Conservation (phyloP, 345 rosid species). For the Populus alba region DNA sequence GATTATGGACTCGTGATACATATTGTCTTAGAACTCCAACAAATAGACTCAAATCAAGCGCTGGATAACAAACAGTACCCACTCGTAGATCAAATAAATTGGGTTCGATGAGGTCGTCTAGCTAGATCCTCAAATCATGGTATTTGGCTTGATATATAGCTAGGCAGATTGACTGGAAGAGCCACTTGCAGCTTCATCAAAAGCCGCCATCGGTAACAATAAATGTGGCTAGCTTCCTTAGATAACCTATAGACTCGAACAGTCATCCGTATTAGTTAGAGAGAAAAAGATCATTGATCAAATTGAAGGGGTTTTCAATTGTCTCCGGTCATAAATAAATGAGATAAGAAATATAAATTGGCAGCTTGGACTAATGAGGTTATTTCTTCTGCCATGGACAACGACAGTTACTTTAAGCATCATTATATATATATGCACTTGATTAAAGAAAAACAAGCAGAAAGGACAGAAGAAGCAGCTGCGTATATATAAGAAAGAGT, state of each 20-base stretch:
- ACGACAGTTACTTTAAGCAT: conserved; percentile 26
- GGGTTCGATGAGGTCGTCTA: neutral
- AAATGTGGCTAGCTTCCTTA: neutral
- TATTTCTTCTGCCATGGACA: conserved; percentile 20
- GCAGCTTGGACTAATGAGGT: conserved; percentile 14
- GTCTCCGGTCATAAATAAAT: neutral
- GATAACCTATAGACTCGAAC: no score
- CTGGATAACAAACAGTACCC: neutral
- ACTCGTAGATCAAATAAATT: neutral
- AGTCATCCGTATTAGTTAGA: conserved; percentile 6
- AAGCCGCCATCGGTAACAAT: neutral
- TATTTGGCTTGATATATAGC: neutral
- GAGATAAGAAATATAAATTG: neutral
- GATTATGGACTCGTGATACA: neutral
- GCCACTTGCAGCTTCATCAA: neutral
- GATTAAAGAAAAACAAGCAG: conserved; percentile 22
- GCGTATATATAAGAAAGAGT: neutral
- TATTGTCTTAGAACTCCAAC: neutral
- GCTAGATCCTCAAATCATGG: neutral
- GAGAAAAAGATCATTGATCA: neutral
- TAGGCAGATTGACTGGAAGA: neutral
- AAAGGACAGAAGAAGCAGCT: conserved; percentile 9
- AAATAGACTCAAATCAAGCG: neutral
- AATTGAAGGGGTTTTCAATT: neutral
- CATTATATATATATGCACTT: neutral